Conservation (phyloP, 2,329 filamentous ascomycete species). For the Knoxdaviesia proteae region DNA sequence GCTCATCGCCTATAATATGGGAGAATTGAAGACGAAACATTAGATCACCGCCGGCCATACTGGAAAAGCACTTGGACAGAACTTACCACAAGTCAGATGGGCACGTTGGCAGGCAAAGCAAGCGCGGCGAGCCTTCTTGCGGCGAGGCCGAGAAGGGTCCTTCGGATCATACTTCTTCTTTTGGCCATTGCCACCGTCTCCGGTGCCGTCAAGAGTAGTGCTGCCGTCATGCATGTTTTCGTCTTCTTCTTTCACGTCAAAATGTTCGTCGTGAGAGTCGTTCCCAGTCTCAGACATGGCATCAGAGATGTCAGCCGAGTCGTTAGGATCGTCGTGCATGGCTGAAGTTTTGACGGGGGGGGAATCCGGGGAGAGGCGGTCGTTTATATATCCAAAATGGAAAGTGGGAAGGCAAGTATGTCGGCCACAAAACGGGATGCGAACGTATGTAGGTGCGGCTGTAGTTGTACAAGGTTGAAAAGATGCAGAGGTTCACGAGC, state of each 20-base stretch:
- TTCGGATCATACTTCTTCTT: constrained; percentile 65
- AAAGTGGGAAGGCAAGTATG: too few species aligned
- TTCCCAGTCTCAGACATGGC: constrained; percentile 35
- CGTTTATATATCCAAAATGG: too few species aligned
- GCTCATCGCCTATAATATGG: constrained; percentile 55
- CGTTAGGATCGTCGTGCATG: too few species aligned
- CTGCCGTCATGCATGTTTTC: too few species aligned
- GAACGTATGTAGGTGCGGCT: too few species aligned
- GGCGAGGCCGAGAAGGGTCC: constrained; percentile 68
- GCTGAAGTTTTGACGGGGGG: too few species aligned
- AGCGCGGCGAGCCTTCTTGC: constrained; percentile 89
- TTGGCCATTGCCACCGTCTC: constrained; percentile 7
- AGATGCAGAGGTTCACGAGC: too few species aligned
- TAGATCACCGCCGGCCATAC: neutral
- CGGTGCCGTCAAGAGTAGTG: too few species aligned
- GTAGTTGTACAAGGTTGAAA: too few species aligned
- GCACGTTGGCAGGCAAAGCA: constrained; percentile 95
- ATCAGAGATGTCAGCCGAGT: constrained; percentile 28
- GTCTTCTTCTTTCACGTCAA: too few species aligned
- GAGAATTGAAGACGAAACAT: neutral
- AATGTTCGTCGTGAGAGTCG: constrained; percentile 25
- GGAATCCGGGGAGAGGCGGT: too few species aligned
- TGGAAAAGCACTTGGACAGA: neutral
- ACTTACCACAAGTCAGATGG: constrained; percentile 92
- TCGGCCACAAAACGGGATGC: too few species aligned